A percentile compares a stretch with the other conserved stretches of the same genome.
phyloP scores from a whole-genome alignment of 148 eudicot species.

The Mesembryanthemum crystallinum region DNA sequence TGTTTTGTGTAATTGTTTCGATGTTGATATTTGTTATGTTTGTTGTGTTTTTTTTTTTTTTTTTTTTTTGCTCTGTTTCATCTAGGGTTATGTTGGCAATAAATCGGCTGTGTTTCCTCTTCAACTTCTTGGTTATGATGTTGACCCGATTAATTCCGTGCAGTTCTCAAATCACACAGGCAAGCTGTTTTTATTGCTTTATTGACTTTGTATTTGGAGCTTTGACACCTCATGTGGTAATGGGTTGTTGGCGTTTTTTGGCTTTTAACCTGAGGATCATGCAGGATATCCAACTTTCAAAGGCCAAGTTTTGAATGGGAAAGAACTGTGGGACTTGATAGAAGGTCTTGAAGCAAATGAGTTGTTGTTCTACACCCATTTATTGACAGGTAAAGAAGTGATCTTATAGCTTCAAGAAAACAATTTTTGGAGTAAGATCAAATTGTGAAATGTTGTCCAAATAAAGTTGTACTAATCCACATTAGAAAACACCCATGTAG shows the following conservation, averaged over 20 bases:
- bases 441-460: neutral
- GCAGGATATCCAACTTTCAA: conserved; percentile 95
- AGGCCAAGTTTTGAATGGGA: conserved; percentile 92
- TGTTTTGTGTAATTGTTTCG: neutral
- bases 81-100: conserved; percentile 94
- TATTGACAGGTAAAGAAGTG: conserved; percentile 73
- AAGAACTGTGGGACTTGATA: conserved; percentile 78
- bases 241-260: conserved; percentile 11
- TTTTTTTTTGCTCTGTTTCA: neutral
- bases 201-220: neutral
- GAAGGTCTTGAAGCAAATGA: conserved; percentile 89
- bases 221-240: too few relatives aligned
- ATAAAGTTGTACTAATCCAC: neutral
- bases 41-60: too few relatives aligned
- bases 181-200: conserved; percentile 41
- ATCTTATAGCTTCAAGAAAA: neutral
- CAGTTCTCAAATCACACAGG: conserved; percentile 99
- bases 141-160: conserved; percentile 93
- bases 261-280: conserved; percentile 27
- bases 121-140: conserved; percentile 91
- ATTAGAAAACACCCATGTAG: neutral
- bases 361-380: conserved; percentile 85
- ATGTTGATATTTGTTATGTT: conserved; percentile 3
- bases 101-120: conserved; percentile 97
- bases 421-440: neutral